Evolutionary conservation across 768 basidiomycete species (phyloP).

Genomic region (Lactarius indigo): DNA sequence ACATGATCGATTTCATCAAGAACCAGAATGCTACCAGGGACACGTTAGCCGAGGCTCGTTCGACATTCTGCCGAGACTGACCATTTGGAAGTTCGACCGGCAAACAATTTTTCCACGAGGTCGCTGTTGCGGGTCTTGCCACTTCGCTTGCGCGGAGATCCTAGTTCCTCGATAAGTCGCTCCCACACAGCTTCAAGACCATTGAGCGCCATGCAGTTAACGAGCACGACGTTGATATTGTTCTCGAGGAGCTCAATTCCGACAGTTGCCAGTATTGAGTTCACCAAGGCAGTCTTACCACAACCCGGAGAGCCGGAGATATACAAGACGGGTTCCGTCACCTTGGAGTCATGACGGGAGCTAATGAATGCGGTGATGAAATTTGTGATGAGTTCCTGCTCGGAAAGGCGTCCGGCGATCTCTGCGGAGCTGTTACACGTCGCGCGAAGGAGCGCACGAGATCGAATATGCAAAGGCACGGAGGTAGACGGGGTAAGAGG

Average conservation of each 20-base stretch:
- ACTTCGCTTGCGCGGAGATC: slow-evolving; percentile 36
- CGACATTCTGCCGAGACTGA: slow-evolving; percentile 30
- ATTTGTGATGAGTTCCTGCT: slow-evolving; percentile 53
- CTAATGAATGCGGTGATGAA: slow-evolving; percentile 59
- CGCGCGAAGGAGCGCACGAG: slow-evolving; percentile 66
- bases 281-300: slow-evolving; percentile 85
- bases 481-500: slow-evolving; percentile 53
- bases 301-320: slow-evolving; percentile 93
- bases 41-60: slow-evolving; percentile 23
- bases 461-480: slow-evolving; percentile 53
- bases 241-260: slow-evolving; percentile 36
- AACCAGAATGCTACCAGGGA: slow-evolving; percentile 56
- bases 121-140: slow-evolving; percentile 39
- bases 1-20: slow-evolving; percentile 89
- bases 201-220: slow-evolving; percentile 81
- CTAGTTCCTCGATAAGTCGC: slow-evolving; percentile 56
- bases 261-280: slow-evolving; percentile 49
- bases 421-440: slow-evolving; percentile 55
- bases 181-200: slow-evolving; percentile 70
- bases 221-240: slow-evolving; percentile 47
- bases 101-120: slow-evolving; percentile 44
- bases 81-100: slow-evolving; percentile 51
- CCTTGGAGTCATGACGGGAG: slow-evolving; percentile 27
- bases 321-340: slow-evolving; percentile 55
- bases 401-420: slow-evolving; percentile 65